Evolutionary conservation across 1,139 yeast species (phyloP).

Genomic region (Suhomyces atakaporum): DNA sequence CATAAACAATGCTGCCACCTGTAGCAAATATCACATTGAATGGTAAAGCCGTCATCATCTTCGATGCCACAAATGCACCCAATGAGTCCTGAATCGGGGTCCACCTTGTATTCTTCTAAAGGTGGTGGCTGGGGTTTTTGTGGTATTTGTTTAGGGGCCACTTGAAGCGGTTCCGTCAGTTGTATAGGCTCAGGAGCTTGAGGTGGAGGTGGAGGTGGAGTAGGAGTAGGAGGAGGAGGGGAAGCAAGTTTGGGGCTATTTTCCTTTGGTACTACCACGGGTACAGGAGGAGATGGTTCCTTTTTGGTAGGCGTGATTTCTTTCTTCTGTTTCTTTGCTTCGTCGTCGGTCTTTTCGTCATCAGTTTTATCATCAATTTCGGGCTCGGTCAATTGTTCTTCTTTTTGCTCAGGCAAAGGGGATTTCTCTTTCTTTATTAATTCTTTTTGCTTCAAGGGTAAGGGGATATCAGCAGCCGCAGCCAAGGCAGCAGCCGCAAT

Average conservation of each 20-base stretch:
- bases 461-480: conserved; percentile 68
- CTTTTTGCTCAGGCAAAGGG: conserved; percentile 9
- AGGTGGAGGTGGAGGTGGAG: too few relatives aligned
- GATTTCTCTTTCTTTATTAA: conserved; percentile 4
- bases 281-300: too few relatives aligned
- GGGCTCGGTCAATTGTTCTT: conserved; percentile 19
- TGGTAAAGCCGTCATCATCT: conserved; percentile 94
- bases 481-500: conserved; percentile 75
- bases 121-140: conserved; percentile 29
- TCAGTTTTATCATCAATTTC: conserved; percentile 22
- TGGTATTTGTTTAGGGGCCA: background rate
- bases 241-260: too few relatives aligned
- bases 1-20: conserved; percentile 96
- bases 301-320: too few relatives aligned
- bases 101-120: conserved; percentile 55
- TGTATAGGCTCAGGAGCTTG: too few relatives aligned
- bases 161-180: too few relatives aligned
- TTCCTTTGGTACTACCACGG: too few relatives aligned
- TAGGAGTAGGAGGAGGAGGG: too few relatives aligned
- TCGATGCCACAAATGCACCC: conserved; percentile 88
- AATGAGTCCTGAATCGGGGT: conserved; percentile 79
- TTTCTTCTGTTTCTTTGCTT: conserved; percentile 6
- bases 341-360: conserved; percentile 22
- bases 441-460: conserved; percentile 41
- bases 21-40: conserved; percentile 88